Base-by-base conservation (phyloP, 2,329 filamentous ascomycete species). In the Cladosporium sp. region DNA sequence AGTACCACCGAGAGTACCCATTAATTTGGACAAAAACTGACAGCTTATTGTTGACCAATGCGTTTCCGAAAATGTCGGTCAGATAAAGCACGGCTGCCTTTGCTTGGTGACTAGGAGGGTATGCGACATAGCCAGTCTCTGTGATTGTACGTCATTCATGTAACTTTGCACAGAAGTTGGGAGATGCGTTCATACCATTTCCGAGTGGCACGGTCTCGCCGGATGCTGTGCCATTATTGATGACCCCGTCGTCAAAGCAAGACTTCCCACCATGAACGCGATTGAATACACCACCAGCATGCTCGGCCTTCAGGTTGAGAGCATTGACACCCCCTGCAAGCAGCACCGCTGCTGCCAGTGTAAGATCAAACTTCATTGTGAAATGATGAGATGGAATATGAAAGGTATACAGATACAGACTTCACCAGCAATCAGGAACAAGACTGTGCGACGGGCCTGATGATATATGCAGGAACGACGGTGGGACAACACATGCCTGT, bases 31-130 rank as follows among this genome's bases (percentile, higher is more conserved):
- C 22, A n/a, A 12, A 4, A 12, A 53, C 57, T 36, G 47, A 69
- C 67, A 72, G 66, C 50, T 66, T 65, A 57, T 71, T 72, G 54
- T 71, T 66, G 40, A 67, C 47, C 15, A 70, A 57, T 6, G 66
- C 64, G 25, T 70, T 58, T 42, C 71, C 71, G 53, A 69, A 73
- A 59, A 72, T 69, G 53, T 73, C 71, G 10, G 68, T 68, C 15
- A 72, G 59, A 56, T 65, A 71, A 7, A 73, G 47, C 17, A 72
- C 65, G 8, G 67, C 70, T 32, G 58, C 56, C n/a, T 63, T 58
- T 22, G 57, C 44, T 45, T 52, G 58, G 36, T 42, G 50, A 17
- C 56, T 54, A 19, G 52, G 59, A 12, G 64, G 64, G 36, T 60
- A 62, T 19, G 64, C 22, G 9, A 66, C 39, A 24, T 66, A 66